These are phyloP conservation scores for Tetrapisispora arboricola DNA, from an alignment of 805 yeast genomes.

Conservation along the genomic window DNA sequence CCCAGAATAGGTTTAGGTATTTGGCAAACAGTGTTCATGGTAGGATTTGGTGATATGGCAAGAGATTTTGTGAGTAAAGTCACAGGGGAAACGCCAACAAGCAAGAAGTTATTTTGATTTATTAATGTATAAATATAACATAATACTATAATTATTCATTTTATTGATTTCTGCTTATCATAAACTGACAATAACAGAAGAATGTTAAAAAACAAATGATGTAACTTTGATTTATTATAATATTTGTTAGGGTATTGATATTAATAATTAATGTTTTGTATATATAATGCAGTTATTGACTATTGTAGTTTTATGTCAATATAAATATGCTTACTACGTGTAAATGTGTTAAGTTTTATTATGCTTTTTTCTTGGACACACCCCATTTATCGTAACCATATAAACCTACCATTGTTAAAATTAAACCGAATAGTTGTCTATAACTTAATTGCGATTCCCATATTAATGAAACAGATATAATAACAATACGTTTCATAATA, in stretches of 20 bases:
- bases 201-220: too few relatives aligned
- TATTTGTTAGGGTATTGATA: too few relatives aligned
- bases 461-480: slow-evolving; percentile 53
- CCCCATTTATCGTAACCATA: slow-evolving; percentile 71
- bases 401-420: slow-evolving; percentile 48
- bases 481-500: slow-evolving; percentile 62
- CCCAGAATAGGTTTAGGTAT: slow-evolving; percentile 95
- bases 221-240: too few relatives aligned
- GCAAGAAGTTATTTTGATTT: not conserved
- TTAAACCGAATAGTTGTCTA: slow-evolving; percentile 42
- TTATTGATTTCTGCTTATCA: too few relatives aligned
- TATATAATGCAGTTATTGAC: too few relatives aligned
- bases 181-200: too few relatives aligned
- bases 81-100: slow-evolving; percentile 38
- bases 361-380: slow-evolving; percentile 9
- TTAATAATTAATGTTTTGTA: too few relatives aligned
- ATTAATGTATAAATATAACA: too few relatives aligned
- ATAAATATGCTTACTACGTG: too few relatives aligned
- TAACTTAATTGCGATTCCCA: slow-evolving; percentile 44
- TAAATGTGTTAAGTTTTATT: too few relatives aligned
- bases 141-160: too few relatives aligned
- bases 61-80: slow-evolving; percentile 54
- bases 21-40: slow-evolving; percentile 99
- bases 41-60: slow-evolving; percentile 92
- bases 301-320: too few relatives aligned